These are phyloP conservation scores for Mychonastes homosphaera DNA, from an alignment of 139 green algal species.

Conservation along the genomic window DNA sequence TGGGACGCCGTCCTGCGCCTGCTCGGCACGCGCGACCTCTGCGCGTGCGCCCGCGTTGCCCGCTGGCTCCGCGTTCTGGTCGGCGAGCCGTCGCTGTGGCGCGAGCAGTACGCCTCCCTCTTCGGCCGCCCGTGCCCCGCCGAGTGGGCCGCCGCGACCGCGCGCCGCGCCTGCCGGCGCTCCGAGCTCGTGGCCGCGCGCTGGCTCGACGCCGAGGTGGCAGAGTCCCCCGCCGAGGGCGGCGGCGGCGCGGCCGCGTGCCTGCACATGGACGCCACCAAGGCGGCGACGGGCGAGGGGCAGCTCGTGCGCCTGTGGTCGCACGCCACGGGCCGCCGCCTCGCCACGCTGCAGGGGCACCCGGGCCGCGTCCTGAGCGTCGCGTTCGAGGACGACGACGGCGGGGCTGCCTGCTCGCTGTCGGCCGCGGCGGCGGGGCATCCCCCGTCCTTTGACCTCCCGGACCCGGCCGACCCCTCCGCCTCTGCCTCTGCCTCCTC, in stretches of 20 bases:
- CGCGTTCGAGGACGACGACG: constrained; percentile 34
- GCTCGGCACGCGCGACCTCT: constrained; percentile 31
- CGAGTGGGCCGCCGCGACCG: constrained; percentile 5
- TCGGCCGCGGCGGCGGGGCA: too few relatives aligned
- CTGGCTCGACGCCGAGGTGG: constrained; percentile 28
- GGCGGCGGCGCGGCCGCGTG: constrained; percentile 21
- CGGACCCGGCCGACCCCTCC: too few relatives aligned
- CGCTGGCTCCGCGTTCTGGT: background rate
- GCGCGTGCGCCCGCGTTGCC: constrained; percentile 16
- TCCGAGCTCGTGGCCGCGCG: constrained; percentile 28
- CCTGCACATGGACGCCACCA: constrained; percentile 35
- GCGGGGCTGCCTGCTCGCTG: too few relatives aligned
- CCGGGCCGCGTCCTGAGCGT: constrained; percentile 25
- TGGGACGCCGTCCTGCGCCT: constrained; percentile 28
- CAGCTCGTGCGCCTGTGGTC: constrained; percentile 30
- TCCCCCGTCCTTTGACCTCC: too few relatives aligned
- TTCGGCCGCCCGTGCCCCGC: constrained; percentile 11
- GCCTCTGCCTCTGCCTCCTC: too few relatives aligned
- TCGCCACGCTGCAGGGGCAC: constrained; percentile 32
- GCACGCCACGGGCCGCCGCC: constrained; percentile 29
- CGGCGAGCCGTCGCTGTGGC: constrained; percentile 7
- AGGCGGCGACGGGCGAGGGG: constrained; percentile 31
- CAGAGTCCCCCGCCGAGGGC: background rate
- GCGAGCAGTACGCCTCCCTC: constrained; percentile 9
- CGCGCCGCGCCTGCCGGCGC: constrained; percentile 32